Evolutionary conservation across 768 basidiomycete species (phyloP).

Genomic region (Fistulinella prunicolor): DNA sequence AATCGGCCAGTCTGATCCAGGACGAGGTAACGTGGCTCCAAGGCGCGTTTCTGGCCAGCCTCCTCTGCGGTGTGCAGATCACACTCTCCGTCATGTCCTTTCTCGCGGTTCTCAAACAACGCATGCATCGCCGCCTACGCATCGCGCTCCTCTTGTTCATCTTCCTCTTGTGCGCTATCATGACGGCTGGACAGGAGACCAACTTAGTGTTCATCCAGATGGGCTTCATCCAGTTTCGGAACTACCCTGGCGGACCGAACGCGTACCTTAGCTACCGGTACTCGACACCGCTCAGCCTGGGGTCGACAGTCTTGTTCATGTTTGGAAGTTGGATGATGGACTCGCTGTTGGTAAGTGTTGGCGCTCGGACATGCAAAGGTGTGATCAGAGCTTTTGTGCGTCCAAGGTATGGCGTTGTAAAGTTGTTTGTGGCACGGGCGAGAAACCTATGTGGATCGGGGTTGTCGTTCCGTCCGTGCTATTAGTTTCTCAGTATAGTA

Average conservation of each 20-base stretch:
- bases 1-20: neutral
- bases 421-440: constrained; percentile 15
- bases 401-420: constrained; percentile 24
- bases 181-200: constrained; percentile 17
- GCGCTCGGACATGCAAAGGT: neutral
- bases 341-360: constrained; percentile 16
- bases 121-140: constrained; percentile 8
- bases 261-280: neutral
- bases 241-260: constrained; percentile 18
- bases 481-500: constrained; percentile 13
- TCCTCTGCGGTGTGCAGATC: constrained; percentile 20
- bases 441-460: constrained; percentile 4
- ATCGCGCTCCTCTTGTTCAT: constrained; percentile 16
- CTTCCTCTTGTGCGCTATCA: constrained; percentile 5
- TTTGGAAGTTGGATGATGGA: constrained; percentile 23
- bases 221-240: constrained; percentile 10
- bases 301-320: constrained; percentile 13
- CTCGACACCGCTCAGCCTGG: neutral
- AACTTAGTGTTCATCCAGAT: constrained; percentile 14
- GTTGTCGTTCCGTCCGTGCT: constrained; percentile 6
- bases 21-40: constrained; percentile 21
- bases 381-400: neutral
- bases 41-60: constrained; percentile 20
- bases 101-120: constrained; percentile 14
- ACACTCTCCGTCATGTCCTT: constrained; percentile 20